phyloP scores from a whole-genome alignment of 805 yeast genomes.

The Limtongia smithiae region DNA sequence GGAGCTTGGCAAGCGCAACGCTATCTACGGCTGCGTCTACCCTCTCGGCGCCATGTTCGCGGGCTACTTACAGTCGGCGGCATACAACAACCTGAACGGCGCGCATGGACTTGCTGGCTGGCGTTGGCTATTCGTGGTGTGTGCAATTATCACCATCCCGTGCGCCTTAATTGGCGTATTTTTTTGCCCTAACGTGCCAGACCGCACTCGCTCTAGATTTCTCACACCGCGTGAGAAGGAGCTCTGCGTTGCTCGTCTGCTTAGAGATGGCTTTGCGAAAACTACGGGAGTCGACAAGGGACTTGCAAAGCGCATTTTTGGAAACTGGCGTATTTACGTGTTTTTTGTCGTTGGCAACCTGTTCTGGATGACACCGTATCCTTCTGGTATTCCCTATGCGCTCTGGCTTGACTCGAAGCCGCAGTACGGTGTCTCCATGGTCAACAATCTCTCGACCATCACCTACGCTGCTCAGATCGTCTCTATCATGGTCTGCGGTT shows the following conservation, averaged over 20 bases:
- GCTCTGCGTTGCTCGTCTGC: slow-evolving; percentile 47
- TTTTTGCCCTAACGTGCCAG: slow-evolving; percentile 64
- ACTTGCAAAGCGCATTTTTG: slow-evolving; percentile 17
- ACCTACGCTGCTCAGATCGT: slow-evolving; percentile 60
- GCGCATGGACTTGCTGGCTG: slow-evolving; percentile 56
- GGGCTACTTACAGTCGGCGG: slow-evolving; percentile 61
- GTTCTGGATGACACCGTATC: slow-evolving; percentile 27
- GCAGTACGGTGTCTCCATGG: slow-evolving; percentile 7
- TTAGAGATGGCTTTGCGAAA: slow-evolving; percentile 20
- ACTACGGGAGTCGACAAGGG: slow-evolving; percentile 15
- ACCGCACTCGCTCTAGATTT: slow-evolving; percentile 50
- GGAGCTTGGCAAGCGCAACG: slow-evolving; percentile 59
- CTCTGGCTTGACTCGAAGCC: slow-evolving; percentile 20
- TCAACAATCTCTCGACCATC: slow-evolving; percentile 49
- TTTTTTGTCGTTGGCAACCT: slow-evolving; percentile 19
- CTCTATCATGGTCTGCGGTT: slow-evolving; percentile 33
- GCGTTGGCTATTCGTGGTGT: slow-evolving; percentile 72
- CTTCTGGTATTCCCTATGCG: slow-evolving; percentile 13
- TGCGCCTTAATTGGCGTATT: slow-evolving; percentile 57
- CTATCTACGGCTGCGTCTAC: slow-evolving; percentile 58
- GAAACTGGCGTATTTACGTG: slow-evolving; percentile 20
- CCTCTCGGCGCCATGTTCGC: slow-evolving; percentile 60
- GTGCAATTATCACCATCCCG: slow-evolving; percentile 55
- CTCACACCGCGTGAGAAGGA: slow-evolving; percentile 56
- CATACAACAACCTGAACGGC: slow-evolving; percentile 48